Evolutionary conservation across 768 basidiomycete genomes (phyloP), one percentile per base, ranked within the genome.

Genomic region (Tylopilus vinaceipallidus): DNA sequence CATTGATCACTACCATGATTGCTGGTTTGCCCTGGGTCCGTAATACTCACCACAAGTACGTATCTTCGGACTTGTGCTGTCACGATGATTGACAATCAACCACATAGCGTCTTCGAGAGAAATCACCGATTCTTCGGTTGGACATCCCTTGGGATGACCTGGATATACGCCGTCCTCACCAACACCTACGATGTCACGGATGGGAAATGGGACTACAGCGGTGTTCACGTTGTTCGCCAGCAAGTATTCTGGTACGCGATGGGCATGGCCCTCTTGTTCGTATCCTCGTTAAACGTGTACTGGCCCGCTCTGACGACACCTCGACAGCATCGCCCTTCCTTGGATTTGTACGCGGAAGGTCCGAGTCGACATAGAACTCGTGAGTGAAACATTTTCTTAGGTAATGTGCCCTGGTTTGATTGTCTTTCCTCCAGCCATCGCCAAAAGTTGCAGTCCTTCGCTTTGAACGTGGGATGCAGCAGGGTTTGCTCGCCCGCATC

Each of bases 381-480:
- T 87, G 60, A 67, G 82, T 69, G 30, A 27, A 40, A 52, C 36
- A 42, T 37, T 4, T 2, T 7, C 7, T 8, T 32, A n/a, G 6
- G 17, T 24, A 42, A 29, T 29, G 12, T 4, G 7, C 6, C 5
- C 36, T 4, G 16, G 8, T 13, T 20, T 58, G 49, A 63, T 39
- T 36, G 37, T 40, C 26, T 40, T 50, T 40, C 51, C 30, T 45
- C 35, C 57, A 89, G 86, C 88, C 88, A 24, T 90, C 88, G 14
- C 75, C 82, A 16, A 90, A 89, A 63, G 88, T 87, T 7, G 88
- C 86, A 6, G 75, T 91, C 52, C 74, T 91, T 59, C 84, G 86
- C 27, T 89, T 91, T 69, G 74, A 82, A 66, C 81, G 88, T 58
- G 88, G 88, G 43, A 90, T 91, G 86, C 88, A 89, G 62, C 88